Conservation (phyloP, 768 basidiomycete species). For the Gymnopilus junonius region DNA sequence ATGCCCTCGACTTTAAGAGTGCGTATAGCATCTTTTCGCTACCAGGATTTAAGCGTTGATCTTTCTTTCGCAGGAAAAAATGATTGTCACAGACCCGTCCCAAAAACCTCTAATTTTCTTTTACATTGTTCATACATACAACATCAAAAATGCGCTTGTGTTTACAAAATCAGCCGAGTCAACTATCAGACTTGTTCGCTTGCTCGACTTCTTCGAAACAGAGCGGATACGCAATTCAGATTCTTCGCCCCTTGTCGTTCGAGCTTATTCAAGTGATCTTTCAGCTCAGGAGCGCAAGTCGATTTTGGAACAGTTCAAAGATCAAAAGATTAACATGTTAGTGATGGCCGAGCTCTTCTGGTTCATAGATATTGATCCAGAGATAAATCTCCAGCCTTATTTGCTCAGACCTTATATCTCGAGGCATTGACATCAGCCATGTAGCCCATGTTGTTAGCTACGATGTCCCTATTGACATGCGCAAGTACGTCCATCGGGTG, state of each 20-base stretch:
- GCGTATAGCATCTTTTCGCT: constrained; percentile 22
- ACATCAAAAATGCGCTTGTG: constrained; percentile 75
- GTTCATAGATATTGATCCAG: neutral
- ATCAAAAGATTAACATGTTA: constrained; percentile 83
- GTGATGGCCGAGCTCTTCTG: constrained; percentile 25
- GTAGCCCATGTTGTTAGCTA: constrained; percentile 95
- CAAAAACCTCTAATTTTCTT: constrained; percentile 91
- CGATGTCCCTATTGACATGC: constrained; percentile 95
- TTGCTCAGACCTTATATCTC: constrained; percentile 95
- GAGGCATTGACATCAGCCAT: constrained; percentile 93
- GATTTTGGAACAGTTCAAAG: constrained; percentile 82
- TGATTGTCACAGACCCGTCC: constrained; percentile 77
- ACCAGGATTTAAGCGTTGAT: neutral
- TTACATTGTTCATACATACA: constrained; percentile 71
- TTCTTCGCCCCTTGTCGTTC: constrained; percentile 46
- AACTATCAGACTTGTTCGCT: constrained; percentile 75
- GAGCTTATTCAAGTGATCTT: constrained; percentile 89
- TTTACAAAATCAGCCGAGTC: constrained; percentile 99
- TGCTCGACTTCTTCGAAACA: constrained; percentile 83
- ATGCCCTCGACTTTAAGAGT: constrained; percentile 83
- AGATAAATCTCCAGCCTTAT: constrained; percentile 61
- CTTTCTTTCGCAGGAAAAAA: constrained; percentile 67
- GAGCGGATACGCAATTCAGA: constrained; percentile 31
- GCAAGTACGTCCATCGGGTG: constrained; percentile 97
- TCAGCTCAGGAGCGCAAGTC: constrained; percentile 69